These are phyloP conservation scores for Cantharellus anzutake DNA, from an alignment of 768 basidiomycete genomes.

Conservation along the genomic window DNA sequence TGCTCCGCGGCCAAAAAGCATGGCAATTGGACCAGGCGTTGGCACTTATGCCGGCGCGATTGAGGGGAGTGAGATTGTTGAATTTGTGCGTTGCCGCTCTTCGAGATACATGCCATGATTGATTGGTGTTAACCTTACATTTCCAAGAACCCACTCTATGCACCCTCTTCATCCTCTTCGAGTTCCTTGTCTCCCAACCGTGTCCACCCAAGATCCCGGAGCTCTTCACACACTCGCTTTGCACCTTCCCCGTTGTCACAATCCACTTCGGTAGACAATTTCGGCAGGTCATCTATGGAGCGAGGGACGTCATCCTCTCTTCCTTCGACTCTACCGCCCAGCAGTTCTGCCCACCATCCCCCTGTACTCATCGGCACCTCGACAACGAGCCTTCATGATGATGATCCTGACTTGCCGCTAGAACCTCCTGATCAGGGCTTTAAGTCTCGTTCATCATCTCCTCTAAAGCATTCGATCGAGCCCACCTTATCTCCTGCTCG, in stretches of 20 bases:
- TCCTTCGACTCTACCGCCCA: too few relatives aligned
- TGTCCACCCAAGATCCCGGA: neutral
- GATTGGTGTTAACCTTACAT: neutral
- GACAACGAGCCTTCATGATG: too few relatives aligned
- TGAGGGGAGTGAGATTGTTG: neutral
- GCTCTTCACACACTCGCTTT: neutral
- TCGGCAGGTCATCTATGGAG: neutral
- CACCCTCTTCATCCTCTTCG: neutral
- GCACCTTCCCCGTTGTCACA: neutral
- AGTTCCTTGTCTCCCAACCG: neutral
- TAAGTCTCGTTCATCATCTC: neutral
- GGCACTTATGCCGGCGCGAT: neutral
- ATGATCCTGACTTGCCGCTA: neutral
- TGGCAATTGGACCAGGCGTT: neutral
- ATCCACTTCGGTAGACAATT: neutral
- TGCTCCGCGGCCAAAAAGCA: neutral
- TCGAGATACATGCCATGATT: neutral
- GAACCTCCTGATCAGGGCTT: neutral
- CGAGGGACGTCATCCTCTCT: neutral
- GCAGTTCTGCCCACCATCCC: too few relatives aligned
- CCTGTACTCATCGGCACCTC: too few relatives aligned
- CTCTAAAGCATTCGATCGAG: too few relatives aligned
- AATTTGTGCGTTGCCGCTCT: neutral
- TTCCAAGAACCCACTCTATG: neutral
- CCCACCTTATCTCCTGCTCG: too few relatives aligned